phyloP scores from a whole-genome alignment of 306 rosid species.

The Ziziphus jujuba region DNA sequence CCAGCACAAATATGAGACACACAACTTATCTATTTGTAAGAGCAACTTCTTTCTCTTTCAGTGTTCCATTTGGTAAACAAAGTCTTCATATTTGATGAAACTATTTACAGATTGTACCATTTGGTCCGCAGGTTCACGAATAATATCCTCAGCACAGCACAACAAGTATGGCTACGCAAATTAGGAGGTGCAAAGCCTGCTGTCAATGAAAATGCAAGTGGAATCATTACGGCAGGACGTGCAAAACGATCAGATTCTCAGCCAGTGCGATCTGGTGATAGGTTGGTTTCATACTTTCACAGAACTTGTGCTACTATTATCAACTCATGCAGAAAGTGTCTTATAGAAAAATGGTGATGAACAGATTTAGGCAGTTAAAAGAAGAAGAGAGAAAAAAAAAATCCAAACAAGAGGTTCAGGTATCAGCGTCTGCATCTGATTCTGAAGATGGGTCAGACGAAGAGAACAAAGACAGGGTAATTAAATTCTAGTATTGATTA shows the following conservation, averaged over 20 bases:
- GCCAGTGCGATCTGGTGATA: conserved; percentile 62
- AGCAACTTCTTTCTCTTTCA: not conserved
- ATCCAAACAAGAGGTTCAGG: conserved; percentile 54
- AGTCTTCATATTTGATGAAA: not conserved
- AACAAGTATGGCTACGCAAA: conserved; percentile 96
- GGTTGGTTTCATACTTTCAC: conserved; percentile 49
- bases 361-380: conserved; percentile 71
- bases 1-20: too few relatives aligned
- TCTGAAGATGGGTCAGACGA: conserved; percentile 53
- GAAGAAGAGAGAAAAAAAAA: conserved; percentile 63
- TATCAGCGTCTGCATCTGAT: conserved; percentile 51
- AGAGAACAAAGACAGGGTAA: conserved; percentile 64
- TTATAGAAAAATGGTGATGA: conserved; percentile 26
- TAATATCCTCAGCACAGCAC: conserved; percentile 95
- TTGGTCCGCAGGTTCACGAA: conserved; percentile 67
- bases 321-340: conserved; percentile 16
- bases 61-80: not conserved
- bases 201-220: conserved; percentile 70
- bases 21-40: too few relatives aligned
- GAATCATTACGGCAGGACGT: conserved; percentile 95
- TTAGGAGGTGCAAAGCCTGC: conserved; percentile 94
- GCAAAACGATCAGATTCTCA: conserved; percentile 80
- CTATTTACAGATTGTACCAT: conserved; percentile 7
- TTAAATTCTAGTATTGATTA: conserved; percentile 11
- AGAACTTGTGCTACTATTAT: conserved; percentile 13